Evolutionary conservation across 345 rosid species (phyloP).

Genomic region (Clausena lansium): DNA sequence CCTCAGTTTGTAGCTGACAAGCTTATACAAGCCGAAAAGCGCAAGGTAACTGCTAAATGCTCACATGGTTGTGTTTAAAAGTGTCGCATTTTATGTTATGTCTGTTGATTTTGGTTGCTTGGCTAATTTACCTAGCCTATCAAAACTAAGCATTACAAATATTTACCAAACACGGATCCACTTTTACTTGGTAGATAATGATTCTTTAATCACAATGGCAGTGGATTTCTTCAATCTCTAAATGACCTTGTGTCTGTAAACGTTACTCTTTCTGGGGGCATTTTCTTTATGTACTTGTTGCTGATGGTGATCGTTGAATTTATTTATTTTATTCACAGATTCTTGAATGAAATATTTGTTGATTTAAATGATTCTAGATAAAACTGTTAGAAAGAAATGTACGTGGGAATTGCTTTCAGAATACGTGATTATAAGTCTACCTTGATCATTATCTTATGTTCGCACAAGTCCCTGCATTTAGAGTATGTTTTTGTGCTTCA

Average conservation of each 20-base stretch:
- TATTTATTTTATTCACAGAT: neutral
- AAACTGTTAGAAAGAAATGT: neutral
- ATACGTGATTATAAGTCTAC: neutral
- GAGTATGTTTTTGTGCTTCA: too few relatives aligned
- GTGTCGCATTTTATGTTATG: too few relatives aligned
- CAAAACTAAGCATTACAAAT: too few relatives aligned
- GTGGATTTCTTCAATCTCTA: too few relatives aligned
- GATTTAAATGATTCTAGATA: neutral
- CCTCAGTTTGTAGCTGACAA: slow-evolving; percentile 83
- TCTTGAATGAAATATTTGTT: neutral
- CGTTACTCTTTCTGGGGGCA: neutral
- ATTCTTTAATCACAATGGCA: too few relatives aligned
- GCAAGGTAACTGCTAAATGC: slow-evolving; percentile 42
- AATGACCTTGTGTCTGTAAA: neutral
- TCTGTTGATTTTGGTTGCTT: too few relatives aligned
- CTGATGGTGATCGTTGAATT: neutral
- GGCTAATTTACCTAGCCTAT: too few relatives aligned
- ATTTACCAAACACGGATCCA: too few relatives aligned
- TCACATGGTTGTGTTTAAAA: too few relatives aligned
- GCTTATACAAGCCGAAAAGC: slow-evolving; percentile 85
- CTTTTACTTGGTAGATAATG: too few relatives aligned
- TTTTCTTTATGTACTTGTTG: neutral
- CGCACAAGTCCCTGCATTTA: too few relatives aligned
- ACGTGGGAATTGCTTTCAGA: neutral
- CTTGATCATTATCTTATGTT: too few relatives aligned